phyloP scores from a whole-genome alignment of 2,329 filamentous ascomycete species.

The Aspergillus pseudoterreus region DNA sequence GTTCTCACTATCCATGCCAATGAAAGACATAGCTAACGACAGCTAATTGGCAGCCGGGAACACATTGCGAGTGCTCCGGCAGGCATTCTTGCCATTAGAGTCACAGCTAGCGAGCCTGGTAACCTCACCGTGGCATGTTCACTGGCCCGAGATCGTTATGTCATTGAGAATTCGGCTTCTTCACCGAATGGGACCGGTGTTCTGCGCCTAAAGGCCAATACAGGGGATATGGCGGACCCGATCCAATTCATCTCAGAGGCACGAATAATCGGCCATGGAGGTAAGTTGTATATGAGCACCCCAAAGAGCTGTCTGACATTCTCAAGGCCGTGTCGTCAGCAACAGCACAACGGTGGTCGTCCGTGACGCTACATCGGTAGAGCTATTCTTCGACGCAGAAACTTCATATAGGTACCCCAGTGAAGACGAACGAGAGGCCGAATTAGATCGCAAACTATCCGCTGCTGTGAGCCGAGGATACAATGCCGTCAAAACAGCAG shows the following conservation, averaged over 20 bases:
- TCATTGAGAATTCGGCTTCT: not conserved
- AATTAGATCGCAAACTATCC: not conserved
- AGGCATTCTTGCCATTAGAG: constrained; percentile 5
- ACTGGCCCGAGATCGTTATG: constrained; percentile 1
- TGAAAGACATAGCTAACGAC: not conserved
- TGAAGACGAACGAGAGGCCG: not conserved
- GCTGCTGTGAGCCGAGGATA: not conserved
- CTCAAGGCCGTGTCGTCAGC: not conserved
- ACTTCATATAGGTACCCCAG: constrained; percentile 4
- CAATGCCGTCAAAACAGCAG: not conserved
- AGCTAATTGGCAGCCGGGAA: constrained; percentile 7
- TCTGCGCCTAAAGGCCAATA: not conserved
- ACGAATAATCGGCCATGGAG: not conserved
- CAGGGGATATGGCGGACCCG: not conserved
- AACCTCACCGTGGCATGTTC: constrained; percentile 1
- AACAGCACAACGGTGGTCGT: not conserved
- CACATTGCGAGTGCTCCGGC: constrained; percentile 13
- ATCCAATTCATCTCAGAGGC: constrained; percentile 1
- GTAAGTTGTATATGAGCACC: not conserved
- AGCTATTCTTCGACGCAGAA: constrained; percentile 9
- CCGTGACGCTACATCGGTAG: not conserved
- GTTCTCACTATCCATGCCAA: not conserved
- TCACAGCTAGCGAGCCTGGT: constrained; percentile 1
- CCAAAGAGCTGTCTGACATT: not conserved
- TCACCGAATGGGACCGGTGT: not conserved